Conservation (phyloP, 2,329 filamentous ascomycete species). For the Akanthomyces uredinophilus region DNA sequence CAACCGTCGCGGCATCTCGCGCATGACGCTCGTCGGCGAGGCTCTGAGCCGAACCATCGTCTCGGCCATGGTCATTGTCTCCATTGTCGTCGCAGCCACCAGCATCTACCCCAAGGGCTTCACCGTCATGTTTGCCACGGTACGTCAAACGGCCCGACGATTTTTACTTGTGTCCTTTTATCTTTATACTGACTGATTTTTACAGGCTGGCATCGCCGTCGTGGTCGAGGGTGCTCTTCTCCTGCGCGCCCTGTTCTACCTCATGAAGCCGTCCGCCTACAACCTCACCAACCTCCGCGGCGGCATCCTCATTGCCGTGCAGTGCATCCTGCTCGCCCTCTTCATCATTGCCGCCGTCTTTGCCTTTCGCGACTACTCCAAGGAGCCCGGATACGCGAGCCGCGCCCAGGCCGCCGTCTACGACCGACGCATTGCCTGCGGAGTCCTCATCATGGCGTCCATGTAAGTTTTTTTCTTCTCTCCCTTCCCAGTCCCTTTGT, state of each 20-base stretch:
- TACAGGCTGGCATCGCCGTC: conserved; percentile 9
- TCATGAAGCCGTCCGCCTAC: conserved; percentile 12
- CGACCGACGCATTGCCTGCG: conserved; percentile 8
- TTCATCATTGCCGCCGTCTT: conserved; percentile 12
- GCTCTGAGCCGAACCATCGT: conserved; percentile 5
- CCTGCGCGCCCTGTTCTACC: conserved; percentile 7
- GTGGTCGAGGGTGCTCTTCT: not conserved
- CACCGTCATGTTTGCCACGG: conserved; percentile 11
- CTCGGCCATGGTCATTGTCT: conserved; percentile 8
- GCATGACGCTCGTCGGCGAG: conserved; percentile 11
- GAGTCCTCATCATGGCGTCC: conserved; percentile 13
- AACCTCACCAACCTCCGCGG: conserved; percentile 11
- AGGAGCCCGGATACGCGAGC: conserved; percentile 11
- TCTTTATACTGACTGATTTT: not conserved
- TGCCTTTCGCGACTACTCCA: conserved; percentile 12
- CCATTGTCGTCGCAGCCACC: conserved; percentile 11
- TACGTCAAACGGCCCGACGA: not conserved
- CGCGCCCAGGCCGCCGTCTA: conserved; percentile 9
- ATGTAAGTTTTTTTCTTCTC: not conserved
- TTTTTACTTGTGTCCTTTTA: not conserved
- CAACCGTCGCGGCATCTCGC: conserved; percentile 9
- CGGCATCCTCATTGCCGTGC: not conserved
- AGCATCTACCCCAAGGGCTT: conserved; percentile 13
- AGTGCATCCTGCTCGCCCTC: conserved; percentile 5
- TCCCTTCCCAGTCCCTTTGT: too few species aligned